Evolutionary conservation across 192 early-diverging fungal species (phyloP).

Genomic region (Thamnidium elegans): DNA sequence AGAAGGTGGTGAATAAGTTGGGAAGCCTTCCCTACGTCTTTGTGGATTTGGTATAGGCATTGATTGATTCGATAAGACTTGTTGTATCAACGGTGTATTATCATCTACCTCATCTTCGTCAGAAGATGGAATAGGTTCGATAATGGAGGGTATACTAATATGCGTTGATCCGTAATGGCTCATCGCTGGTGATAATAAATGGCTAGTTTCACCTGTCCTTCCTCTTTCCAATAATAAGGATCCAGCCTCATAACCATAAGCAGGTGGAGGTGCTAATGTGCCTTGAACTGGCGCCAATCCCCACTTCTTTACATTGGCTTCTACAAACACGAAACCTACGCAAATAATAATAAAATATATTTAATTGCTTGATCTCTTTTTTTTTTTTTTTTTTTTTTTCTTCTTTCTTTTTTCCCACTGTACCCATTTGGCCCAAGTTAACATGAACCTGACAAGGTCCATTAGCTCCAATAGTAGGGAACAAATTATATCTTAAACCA

Average conservation of each 20-base stretch:
- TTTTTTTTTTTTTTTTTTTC: not conserved
- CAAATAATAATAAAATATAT: not conserved
- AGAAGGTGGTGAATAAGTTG: conserved; percentile 7
- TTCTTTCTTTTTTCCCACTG: too few relatives aligned
- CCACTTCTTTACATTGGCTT: conserved; percentile 83
- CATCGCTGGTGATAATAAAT: not conserved
- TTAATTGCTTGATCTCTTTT: not conserved
- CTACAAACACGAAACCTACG: conserved; percentile 76
- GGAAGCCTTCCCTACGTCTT: not conserved
- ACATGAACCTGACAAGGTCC: conserved; percentile 59
- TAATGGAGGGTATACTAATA: not conserved
- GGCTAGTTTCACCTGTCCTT: conserved; percentile 11
- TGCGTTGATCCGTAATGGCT: not conserved
- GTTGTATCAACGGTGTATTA: conserved; percentile 9
- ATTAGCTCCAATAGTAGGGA: conserved; percentile 59
- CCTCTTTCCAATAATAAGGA: conserved; percentile 14
- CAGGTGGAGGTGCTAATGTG: conserved; percentile 64
- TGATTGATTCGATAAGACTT: not conserved
- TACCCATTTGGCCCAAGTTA: conserved; percentile 68
- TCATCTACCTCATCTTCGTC: conserved; percentile 3
- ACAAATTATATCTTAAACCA: conserved; percentile 69
- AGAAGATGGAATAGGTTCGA: too few relatives aligned
- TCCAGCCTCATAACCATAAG: conserved; percentile 60
- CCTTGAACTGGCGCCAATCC: conserved; percentile 72
- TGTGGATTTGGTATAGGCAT: conserved; percentile 3